Evolutionary conservation across 2,329 filamentous ascomycete genomes (phyloP), one percentile per base, ranked within the genome.

Genomic region (Xylaria sp.): DNA sequence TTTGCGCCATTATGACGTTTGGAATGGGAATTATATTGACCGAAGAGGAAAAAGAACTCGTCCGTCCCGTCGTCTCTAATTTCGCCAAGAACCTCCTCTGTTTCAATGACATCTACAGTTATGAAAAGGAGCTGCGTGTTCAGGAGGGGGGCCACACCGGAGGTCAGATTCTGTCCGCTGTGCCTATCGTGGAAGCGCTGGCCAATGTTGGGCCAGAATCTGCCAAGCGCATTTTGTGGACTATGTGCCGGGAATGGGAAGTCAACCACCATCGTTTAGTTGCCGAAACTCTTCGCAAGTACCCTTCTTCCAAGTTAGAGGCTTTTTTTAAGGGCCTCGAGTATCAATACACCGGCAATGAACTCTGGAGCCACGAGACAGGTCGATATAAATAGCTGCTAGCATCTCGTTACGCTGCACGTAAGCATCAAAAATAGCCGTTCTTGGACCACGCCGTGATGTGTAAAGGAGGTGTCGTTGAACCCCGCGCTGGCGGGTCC

Each of bases 51-150:
- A 61, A 72, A 1, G 54, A 52, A 0, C 40, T 66, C 2, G 63
- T 74, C 21, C 46, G 50, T 11, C 40, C 60, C 1, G 58, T 76
- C 7, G 76, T 79, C 6, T 37, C 56, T 6, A 78, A 76, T 66
- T 75, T 69, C 58, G 66, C 70, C 1, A 71, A 72, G 51, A 77
- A 78, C 49, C 67, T 78, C 49, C 71, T 74, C 1, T 64, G 78
- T 11, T 65, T 57, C 21, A 57, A 57, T 33, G 54, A 49, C 33
- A 76, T 79, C 50, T 76, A 68, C 65, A 74, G 70, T 45, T 79
- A 59, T 35, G 76, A 78, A 25, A 79, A 79, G 67, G 77, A 79
- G 45, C 69, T 59, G 12, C 46, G 46, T 23, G 69, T 37, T 37
- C n/a, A 65, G 66, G 68, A 71, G 40, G 76, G 76, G 2, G 31